Conservation (phyloP, 1,139 yeast genomes). For the Kodamaea arcana region DNA sequence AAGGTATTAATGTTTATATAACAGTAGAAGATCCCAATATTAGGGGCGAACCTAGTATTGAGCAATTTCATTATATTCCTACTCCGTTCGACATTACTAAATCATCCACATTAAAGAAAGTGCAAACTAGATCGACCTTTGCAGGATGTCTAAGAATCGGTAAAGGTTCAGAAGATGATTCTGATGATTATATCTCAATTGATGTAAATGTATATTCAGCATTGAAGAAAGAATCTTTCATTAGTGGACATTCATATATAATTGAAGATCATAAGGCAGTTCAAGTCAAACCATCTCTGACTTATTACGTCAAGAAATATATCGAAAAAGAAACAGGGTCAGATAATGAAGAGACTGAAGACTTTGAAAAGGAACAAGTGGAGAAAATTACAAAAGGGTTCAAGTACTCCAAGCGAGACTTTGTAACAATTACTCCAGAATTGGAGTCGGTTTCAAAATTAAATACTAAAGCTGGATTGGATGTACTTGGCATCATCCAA, state of each 20-base stretch:
- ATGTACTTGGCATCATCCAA: slow-evolving; percentile 60
- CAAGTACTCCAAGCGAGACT: slow-evolving; percentile 57
- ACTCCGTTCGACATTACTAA: slow-evolving; percentile 4
- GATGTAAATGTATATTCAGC: slow-evolving; percentile 67
- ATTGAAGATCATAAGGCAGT: slow-evolving; percentile 8
- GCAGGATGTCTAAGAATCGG: slow-evolving; percentile 42
- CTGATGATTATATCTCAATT: slow-evolving; percentile 22
- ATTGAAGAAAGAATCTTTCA: slow-evolving; percentile 41
- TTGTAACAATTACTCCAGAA: slow-evolving; percentile 33
- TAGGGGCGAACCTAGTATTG: slow-evolving; percentile 2
- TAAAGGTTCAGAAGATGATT: slow-evolving; percentile 12
- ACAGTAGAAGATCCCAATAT: slow-evolving; percentile 7
- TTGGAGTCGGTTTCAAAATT: slow-evolving; percentile 43
- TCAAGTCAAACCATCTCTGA: slow-evolving; percentile 19
- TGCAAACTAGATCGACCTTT: slow-evolving; percentile 34
- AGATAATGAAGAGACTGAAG: slow-evolving; percentile 19
- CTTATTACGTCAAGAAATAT: slow-evolving; percentile 19
- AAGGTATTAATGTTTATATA: slow-evolving; percentile 23
- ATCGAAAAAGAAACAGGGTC: slow-evolving; percentile 12
- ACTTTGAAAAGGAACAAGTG: slow-evolving; percentile 20
- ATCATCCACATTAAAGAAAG: slow-evolving; percentile 21
- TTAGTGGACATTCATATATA: slow-evolving; percentile 30
- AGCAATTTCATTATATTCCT: neutral
- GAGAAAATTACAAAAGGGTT: slow-evolving; percentile 40
- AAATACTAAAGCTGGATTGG: slow-evolving; percentile 48